Conservation (phyloP, 305 asterid species). For the Fraxinus baroniana region DNA sequence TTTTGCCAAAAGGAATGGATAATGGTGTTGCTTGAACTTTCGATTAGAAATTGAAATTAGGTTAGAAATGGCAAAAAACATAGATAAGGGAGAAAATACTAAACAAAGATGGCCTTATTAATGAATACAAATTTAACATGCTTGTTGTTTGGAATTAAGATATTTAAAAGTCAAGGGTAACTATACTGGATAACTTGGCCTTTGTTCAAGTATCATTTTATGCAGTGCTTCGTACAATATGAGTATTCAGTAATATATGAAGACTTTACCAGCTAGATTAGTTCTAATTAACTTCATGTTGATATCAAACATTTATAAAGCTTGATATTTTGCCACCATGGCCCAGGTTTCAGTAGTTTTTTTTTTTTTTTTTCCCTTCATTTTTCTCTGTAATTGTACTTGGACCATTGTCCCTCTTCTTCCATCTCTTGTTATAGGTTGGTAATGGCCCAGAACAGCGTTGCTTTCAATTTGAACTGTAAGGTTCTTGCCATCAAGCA, state of each 20-base stretch:
- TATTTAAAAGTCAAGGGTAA: not conserved
- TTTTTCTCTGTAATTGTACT: not conserved
- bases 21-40: not conserved
- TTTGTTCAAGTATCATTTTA: not conserved
- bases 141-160: not conserved
- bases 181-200: not conserved
- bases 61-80: not conserved
- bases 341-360: not conserved
- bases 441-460: constrained; percentile 39
- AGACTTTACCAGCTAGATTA: not conserved
- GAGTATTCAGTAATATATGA: not conserved
- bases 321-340: not conserved
- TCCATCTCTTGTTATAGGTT: constrained; percentile 39
- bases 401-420: not conserved
- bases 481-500: constrained; percentile 69
- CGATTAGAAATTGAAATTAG: not conserved
- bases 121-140: not conserved
- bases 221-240: not conserved
- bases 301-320: not conserved
- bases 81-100: not conserved
- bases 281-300: not conserved
- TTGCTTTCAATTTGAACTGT: constrained; percentile 38
- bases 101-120: not conserved
- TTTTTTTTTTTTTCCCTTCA: not conserved
- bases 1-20: not conserved